Evolutionary conservation across 306 rosid species (phyloP), one percentile per base, ranked within the genome.

Genomic region (Sindora glabra): DNA sequence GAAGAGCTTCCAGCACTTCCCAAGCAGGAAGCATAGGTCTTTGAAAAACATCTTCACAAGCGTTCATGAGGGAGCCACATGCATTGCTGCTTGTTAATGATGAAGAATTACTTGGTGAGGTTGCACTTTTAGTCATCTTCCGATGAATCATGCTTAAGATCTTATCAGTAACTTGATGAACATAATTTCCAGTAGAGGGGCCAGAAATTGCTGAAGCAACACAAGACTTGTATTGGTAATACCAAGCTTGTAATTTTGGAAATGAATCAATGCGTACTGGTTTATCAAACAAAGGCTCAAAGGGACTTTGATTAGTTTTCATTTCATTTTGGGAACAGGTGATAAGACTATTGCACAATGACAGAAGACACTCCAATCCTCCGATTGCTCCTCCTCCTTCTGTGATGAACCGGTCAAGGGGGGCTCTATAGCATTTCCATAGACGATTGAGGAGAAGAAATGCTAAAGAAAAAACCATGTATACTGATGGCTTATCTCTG

Each of bases 1-100:
- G 95, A 68, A 84, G 62, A 53, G 89, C 85, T 82, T 84, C 92
- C 60, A 87, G 72, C 42, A 87, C 64, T 75, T 87, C 89, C 95
- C 95, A 87, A 17, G 87, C 83, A 62, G 92, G 79, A 68, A 87
- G 81, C 62, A 74, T 38, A 4, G 85, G 89, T 53, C 83, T 82
- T 78, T 75, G 83, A 32, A 49, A 69, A 63, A 64, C 51, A 68
- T 84, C 89, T 41, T 84, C 92, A 33, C 73, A 80, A 48, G 62
- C 46, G 62, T 22, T 82, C 44, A 48, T n/a, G 56, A 81, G 71
- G 41, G 83, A 69, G 64, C 74, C 49, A 25, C 80, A 65, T 23
- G 75, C 49, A 72, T 76, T 72, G 59, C 80, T 49, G 76, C 79
- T 64, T 33, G 59, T 65, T 33, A 77, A 72, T 7, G 80, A 54